phyloP scores from a whole-genome alignment of 192 early-diverging fungal genomes.

The Entomortierella parvispora region DNA sequence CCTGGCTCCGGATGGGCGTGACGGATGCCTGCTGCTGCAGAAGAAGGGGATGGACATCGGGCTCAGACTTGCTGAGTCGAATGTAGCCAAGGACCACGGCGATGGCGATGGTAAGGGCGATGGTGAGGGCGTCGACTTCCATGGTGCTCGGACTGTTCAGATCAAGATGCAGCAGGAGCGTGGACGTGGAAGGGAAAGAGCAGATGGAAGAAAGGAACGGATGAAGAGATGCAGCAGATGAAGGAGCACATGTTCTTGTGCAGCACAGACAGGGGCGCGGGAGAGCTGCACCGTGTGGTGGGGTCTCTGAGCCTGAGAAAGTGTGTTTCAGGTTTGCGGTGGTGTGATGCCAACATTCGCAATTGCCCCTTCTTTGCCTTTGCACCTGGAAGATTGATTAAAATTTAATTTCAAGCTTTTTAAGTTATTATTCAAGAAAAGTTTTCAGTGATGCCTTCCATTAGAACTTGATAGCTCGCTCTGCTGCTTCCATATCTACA shows the following conservation, averaged over 20 bases:
- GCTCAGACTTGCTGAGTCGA: slow-evolving; percentile 44
- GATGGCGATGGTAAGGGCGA: slow-evolving; percentile 55
- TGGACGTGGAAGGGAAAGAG: background rate
- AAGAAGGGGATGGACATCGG: slow-evolving; percentile 70
- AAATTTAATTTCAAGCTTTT: too few relatives aligned
- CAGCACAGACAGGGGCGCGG: background rate
- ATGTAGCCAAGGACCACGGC: slow-evolving; percentile 44
- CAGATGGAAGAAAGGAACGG: background rate
- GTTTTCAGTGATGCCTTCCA: too few relatives aligned
- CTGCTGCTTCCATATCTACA: too few relatives aligned
- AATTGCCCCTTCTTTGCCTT: too few relatives aligned
- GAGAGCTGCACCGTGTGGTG: too few relatives aligned
- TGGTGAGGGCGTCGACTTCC: slow-evolving; percentile 62
- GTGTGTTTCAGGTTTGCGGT: too few relatives aligned
- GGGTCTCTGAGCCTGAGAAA: too few relatives aligned
- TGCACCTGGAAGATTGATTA: too few relatives aligned
- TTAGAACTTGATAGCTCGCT: too few relatives aligned
- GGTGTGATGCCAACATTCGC: too few relatives aligned
- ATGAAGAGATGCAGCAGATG: background rate
- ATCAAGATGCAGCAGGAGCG: background rate
- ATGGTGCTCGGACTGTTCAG: slow-evolving; percentile 10
- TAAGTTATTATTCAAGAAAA: too few relatives aligned
- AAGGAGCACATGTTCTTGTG: background rate
- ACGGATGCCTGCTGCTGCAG: slow-evolving; percentile 63
- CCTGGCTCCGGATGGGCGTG: slow-evolving; percentile 56